phyloP scores from a whole-genome alignment of 1,139 yeast species.

The Diutina sp. region DNA sequence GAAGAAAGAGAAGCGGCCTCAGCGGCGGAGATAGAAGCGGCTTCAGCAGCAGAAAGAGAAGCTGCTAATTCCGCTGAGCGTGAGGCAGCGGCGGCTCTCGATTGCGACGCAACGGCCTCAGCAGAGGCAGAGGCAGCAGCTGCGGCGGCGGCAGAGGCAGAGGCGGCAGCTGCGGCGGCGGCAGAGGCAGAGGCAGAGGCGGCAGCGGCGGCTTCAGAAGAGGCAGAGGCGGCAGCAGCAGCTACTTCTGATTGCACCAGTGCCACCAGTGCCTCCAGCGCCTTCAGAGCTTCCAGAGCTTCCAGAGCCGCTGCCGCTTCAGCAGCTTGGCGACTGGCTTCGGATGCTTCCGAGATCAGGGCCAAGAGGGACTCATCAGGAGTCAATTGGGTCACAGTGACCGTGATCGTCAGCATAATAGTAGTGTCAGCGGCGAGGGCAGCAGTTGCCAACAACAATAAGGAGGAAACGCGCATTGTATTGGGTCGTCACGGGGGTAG shows the following conservation, averaged over 20 bases:
- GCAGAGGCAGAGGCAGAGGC: not conserved
- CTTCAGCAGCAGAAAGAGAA: not conserved
- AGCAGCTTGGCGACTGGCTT: not conserved
- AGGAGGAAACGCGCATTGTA: not conserved
- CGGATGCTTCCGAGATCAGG: not conserved
- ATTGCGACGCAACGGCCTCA: not conserved
- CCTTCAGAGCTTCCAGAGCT: not conserved
- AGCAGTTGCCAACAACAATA: not conserved
- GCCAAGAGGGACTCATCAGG: slow-evolving; percentile 1
- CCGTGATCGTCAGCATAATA: not conserved
- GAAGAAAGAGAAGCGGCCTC: not conserved
- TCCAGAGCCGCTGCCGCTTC: not conserved
- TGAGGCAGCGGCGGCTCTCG: not conserved
- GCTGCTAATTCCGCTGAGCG: not conserved
- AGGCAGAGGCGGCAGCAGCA: not conserved
- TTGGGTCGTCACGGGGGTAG: not conserved
- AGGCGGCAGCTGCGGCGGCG: not conserved
- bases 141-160: not conserved
- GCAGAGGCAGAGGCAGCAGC: not conserved
- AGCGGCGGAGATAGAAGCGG: not conserved
- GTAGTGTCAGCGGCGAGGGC: not conserved
- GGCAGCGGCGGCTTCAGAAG: not conserved
- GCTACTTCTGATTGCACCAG: not conserved
- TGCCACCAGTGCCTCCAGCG: not conserved
- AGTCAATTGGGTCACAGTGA: slow-evolving; percentile 1